phyloP scores from a whole-genome alignment of 148 eudicot genomes.

The Fagopyrum homotropicum region DNA sequence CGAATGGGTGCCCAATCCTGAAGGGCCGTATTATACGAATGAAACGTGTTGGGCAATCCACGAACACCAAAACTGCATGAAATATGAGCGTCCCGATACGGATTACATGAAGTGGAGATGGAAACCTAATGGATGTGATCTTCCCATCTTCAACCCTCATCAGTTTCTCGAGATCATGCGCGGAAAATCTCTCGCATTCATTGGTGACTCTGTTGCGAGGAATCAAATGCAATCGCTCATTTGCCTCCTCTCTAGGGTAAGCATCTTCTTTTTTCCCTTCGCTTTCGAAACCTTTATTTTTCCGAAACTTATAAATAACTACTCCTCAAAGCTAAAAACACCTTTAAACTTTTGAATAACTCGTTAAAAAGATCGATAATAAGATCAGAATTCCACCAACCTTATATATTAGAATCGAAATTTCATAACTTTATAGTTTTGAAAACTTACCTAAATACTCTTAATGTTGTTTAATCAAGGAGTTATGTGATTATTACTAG shows the following conservation, averaged over 20 bases:
- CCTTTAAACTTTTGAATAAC: no score
- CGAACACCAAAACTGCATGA: constrained; percentile 50
- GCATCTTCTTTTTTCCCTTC: not conserved
- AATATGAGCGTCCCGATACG: constrained; percentile 35
- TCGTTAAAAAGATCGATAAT: no score
- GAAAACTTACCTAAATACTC: not conserved
- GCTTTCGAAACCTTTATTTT: not conserved
- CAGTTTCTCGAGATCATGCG: constrained; percentile 40
- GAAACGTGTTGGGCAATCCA: constrained; percentile 42
- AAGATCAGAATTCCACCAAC: no score
- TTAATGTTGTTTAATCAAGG: not conserved
- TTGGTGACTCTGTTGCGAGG: constrained; percentile 60
- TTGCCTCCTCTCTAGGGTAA: constrained; percentile 53
- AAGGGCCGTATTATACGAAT: constrained; percentile 46
- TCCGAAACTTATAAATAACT: no score
- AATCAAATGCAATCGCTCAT: constrained; percentile 60
- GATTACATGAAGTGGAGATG: constrained; percentile 50
- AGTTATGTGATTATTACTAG: not conserved
- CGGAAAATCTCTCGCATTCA: constrained; percentile 44
- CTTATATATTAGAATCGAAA: no score
- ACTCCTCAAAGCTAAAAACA: no score
- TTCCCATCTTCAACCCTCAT: constrained; percentile 33
- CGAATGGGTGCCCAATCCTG: constrained; percentile 52
- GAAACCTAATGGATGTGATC: constrained; percentile 49
- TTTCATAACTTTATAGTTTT: not conserved